Conservation (phyloP, 2,329 filamentous ascomycete species). For the Penicillium sumatraense region DNA sequence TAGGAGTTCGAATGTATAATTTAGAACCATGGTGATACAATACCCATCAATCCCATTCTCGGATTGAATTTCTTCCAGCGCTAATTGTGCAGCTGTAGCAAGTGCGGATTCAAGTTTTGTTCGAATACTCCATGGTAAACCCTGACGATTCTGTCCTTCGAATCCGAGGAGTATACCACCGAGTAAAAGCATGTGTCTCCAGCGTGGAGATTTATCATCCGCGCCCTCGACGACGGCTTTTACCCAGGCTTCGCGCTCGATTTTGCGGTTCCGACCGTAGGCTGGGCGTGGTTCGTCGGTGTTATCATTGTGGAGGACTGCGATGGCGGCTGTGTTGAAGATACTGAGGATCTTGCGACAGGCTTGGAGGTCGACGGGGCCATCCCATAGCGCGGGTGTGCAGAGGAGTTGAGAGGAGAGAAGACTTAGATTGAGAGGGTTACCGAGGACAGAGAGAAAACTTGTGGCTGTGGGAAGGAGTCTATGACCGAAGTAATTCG, state of each 20-base stretch:
- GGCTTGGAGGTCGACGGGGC: slow-evolving; percentile 57
- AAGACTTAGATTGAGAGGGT: slow-evolving; percentile 65
- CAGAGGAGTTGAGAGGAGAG: slow-evolving; percentile 64
- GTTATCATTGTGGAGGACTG: slow-evolving; percentile 55
- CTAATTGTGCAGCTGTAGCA: slow-evolving; percentile 75
- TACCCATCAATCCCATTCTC: slow-evolving; percentile 55
- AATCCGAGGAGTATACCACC: slow-evolving; percentile 79
- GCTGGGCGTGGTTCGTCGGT: slow-evolving; percentile 39
- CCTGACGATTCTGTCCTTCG: slow-evolving; percentile 65
- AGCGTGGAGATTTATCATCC: slow-evolving; percentile 67
- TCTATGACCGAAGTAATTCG: slow-evolving; percentile 30
- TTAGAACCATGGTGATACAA: slow-evolving; percentile 71
- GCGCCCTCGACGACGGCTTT: slow-evolving; percentile 63
- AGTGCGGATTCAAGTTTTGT: slow-evolving; percentile 73
- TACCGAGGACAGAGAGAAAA: slow-evolving; percentile 57
- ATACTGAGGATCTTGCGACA: slow-evolving; percentile 63
- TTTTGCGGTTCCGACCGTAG: slow-evolving; percentile 53
- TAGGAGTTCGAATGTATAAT: slow-evolving; percentile 75
- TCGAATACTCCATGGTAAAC: slow-evolving; percentile 67
- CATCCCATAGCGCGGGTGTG: slow-evolving; percentile 63
- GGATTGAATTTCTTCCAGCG: slow-evolving; percentile 62
- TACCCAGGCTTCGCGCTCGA: slow-evolving; percentile 62
- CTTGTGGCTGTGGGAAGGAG: slow-evolving; percentile 59
- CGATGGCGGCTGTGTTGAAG: slow-evolving; percentile 64
- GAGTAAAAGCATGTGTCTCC: slow-evolving; percentile 83